These are phyloP conservation scores for Agrocybe praecox DNA, from an alignment of 768 basidiomycete genomes.

Conservation along the genomic window DNA sequence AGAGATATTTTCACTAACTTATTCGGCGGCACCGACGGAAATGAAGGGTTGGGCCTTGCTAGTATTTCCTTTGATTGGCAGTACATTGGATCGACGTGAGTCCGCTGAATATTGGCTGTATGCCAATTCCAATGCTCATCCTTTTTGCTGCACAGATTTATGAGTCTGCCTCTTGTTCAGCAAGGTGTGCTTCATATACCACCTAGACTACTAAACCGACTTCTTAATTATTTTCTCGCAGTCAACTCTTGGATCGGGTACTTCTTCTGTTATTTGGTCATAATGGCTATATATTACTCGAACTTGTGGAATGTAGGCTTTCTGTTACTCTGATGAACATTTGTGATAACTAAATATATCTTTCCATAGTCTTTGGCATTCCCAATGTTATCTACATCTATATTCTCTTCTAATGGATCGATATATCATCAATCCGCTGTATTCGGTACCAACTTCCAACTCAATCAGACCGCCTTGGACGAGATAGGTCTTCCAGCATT, in stretches of 20 bases:
- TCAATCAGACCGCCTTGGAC: slow-evolving; percentile 57
- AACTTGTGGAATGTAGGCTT: slow-evolving; percentile 58
- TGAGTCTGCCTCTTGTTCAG: slow-evolving; percentile 56
- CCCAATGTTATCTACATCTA: slow-evolving; percentile 62
- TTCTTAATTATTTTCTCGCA: slow-evolving; percentile 14
- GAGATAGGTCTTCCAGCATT: slow-evolving; percentile 50
- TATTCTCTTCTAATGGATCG: slow-evolving; percentile 57
- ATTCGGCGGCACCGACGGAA: slow-evolving; percentile 68
- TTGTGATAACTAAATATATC: neutral
- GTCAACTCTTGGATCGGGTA: slow-evolving; percentile 63
- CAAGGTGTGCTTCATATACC: slow-evolving; percentile 43
- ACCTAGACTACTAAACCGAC: neutral
- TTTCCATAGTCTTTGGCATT: slow-evolving; percentile 45
- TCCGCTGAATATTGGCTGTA: neutral
- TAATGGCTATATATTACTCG: slow-evolving; percentile 63
- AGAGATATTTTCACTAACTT: slow-evolving; percentile 58
- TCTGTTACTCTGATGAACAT: neutral
- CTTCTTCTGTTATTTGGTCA: slow-evolving; percentile 50
- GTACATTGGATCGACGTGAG: slow-evolving; percentile 52
- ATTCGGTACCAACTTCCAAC: slow-evolving; percentile 49
- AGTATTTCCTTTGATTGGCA: slow-evolving; percentile 73
- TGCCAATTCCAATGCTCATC: neutral
- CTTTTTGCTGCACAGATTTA: slow-evolving; percentile 32
- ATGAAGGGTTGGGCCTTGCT: slow-evolving; percentile 67
- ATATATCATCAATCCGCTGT: slow-evolving; percentile 56